phyloP scores from a whole-genome alignment of 352 stramenopile genomes.

The Phytophthora palmivora region DNA sequence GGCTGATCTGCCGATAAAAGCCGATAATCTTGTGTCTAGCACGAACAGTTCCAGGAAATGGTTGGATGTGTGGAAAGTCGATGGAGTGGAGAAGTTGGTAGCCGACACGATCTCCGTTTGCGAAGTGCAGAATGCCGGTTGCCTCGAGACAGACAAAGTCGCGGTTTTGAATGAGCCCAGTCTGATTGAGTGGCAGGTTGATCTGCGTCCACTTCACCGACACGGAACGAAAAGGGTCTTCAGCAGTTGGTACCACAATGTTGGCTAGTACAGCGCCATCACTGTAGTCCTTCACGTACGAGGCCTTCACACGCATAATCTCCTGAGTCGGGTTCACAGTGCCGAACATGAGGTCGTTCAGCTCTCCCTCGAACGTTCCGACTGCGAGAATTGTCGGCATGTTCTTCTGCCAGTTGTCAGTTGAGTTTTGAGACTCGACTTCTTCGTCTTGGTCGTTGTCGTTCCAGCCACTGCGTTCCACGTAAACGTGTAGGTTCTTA shows the following conservation, averaged over 20 bases:
- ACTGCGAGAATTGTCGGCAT: constrained; percentile 52
- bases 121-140: constrained; percentile 47
- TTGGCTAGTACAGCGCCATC: constrained; percentile 50
- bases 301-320: constrained; percentile 58
- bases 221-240: constrained; percentile 50
- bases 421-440: not conserved
- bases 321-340: constrained; percentile 49
- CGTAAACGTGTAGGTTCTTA: constrained; percentile 39
- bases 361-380: constrained; percentile 47
- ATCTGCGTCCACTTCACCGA: constrained; percentile 57
- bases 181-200: constrained; percentile 37
- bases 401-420: not conserved
- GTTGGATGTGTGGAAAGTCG: constrained; percentile 36
- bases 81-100: constrained; percentile 68
- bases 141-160: constrained; percentile 65
- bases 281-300: constrained; percentile 52
- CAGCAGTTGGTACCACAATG: constrained; percentile 34
- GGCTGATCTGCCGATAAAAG: constrained; percentile 43
- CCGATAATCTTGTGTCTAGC: constrained; percentile 52
- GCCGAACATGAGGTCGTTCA: constrained; percentile 75
- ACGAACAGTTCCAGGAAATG: constrained; percentile 34
- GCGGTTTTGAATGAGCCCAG: constrained; percentile 55
- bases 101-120: constrained; percentile 52
- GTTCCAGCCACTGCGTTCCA: constrained; percentile 29
- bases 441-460: constrained; percentile 10